Conservation (phyloP, 352 stramenopile genomes). For the Pythium rishiriense region DNA sequence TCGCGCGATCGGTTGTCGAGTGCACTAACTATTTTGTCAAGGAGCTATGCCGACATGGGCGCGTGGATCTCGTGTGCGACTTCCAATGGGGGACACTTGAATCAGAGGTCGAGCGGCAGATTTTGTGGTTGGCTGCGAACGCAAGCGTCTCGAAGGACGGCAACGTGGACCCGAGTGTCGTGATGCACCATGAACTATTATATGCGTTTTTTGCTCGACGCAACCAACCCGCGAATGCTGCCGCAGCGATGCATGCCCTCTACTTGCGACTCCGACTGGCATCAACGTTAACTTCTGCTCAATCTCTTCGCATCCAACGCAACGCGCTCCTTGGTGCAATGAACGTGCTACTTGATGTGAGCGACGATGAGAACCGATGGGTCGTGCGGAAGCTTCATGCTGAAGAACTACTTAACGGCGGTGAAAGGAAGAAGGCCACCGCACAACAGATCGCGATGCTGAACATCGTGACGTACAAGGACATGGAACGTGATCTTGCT, state of each 20-base stretch:
- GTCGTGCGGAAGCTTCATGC: slow-evolving; percentile 71
- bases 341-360: slow-evolving; percentile 40
- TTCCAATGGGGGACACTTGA: slow-evolving; percentile 68
- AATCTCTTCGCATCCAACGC: slow-evolving; percentile 53
- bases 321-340: slow-evolving; percentile 56
- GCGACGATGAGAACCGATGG: slow-evolving; percentile 54
- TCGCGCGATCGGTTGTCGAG: slow-evolving; percentile 45
- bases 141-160: slow-evolving; percentile 47
- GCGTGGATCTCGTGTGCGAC: slow-evolving; percentile 70
- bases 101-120: slow-evolving; percentile 62
- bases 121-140: slow-evolving; percentile 75
- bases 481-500: slow-evolving; percentile 56
- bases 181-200: slow-evolving; percentile 70
- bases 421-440: slow-evolving; percentile 9
- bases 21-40: slow-evolving; percentile 77
- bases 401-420: slow-evolving; percentile 39
- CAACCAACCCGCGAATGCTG: slow-evolving; percentile 63
- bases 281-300: slow-evolving; percentile 36
- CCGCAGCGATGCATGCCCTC: slow-evolving; percentile 58
- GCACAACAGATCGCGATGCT: slow-evolving; percentile 30
- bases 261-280: slow-evolving; percentile 47
- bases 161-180: slow-evolving; percentile 41
- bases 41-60: slow-evolving; percentile 64
- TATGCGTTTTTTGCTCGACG: slow-evolving; percentile 69
- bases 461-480: slow-evolving; percentile 62